phyloP scores from a whole-genome alignment of 768 basidiomycete species.

The Chlorophyllum brunneum region DNA sequence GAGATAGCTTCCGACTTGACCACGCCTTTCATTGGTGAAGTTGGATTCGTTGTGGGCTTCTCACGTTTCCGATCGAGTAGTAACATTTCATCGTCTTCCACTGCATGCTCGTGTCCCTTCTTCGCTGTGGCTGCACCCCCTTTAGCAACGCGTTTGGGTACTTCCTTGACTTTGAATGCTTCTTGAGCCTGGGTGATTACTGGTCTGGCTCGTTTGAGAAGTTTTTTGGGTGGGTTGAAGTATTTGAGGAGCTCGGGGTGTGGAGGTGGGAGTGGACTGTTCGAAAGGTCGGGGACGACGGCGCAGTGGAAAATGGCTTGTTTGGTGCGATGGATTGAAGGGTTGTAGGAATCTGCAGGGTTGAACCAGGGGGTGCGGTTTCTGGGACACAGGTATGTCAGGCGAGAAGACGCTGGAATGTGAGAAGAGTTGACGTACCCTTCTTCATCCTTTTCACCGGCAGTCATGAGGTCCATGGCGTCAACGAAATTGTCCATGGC shows the following conservation, averaged over 20 bases:
- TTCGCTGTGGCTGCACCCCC: constrained; percentile 24
- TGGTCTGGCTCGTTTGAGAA: constrained; percentile 55
- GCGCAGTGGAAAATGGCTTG: constrained; percentile 92
- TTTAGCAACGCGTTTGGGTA: constrained; percentile 58
- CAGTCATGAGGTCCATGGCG: constrained; percentile 80
- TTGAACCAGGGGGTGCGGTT: constrained; percentile 73
- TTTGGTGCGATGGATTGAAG: constrained; percentile 85
- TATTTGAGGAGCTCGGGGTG: constrained; percentile 85
- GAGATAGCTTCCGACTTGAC: constrained; percentile 3
- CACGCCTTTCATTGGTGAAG: constrained; percentile 2
- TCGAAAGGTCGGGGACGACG: constrained; percentile 66
- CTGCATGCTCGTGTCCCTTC: constrained; percentile 64
- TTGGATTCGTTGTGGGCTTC: constrained; percentile 12
- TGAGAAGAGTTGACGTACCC: constrained; percentile 60
- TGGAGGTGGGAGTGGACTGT: constrained; percentile 77
- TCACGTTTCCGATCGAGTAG: constrained; percentile 44
- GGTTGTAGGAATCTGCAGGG: constrained; percentile 75
- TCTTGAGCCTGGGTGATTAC: constrained; percentile 59
- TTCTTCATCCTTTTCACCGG: constrained; percentile 70
- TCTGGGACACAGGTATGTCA: constrained; percentile 30
- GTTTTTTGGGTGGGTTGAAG: constrained; percentile 70
- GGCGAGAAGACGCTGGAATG: not conserved
- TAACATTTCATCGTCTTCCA: constrained; percentile 57
- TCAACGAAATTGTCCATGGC: constrained; percentile 90
- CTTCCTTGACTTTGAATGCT: constrained; percentile 74